A percentile compares a stretch with the other conserved stretches of the same genome.
Evolutionary conservation across 208 protist species (phyloP).

Genomic region (Trypanosoma rangeli): DNA sequence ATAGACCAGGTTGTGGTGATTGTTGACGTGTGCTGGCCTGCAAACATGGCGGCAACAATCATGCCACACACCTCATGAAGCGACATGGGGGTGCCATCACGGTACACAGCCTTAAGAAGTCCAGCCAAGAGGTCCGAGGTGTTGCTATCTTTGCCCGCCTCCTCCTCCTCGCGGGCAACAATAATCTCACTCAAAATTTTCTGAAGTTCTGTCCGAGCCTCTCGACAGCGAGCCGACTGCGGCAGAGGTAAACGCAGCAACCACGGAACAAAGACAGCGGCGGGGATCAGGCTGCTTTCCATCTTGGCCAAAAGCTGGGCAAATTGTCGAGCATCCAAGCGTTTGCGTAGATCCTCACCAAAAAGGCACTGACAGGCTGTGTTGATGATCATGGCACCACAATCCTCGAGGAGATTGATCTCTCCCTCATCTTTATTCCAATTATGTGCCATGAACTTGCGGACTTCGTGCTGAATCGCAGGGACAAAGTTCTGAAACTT

Average conservation of each 20-base stretch:
- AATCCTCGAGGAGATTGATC: conserved; percentile 86
- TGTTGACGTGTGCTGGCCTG: conserved; percentile 92
- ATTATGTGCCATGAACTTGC: conserved; percentile 72
- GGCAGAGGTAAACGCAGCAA: conserved; percentile 80
- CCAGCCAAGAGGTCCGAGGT: conserved; percentile 84
- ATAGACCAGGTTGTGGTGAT: conserved; percentile 92
- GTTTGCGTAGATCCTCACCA: conserved; percentile 88
- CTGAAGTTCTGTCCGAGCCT: conserved; percentile 84
- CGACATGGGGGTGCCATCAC: conserved; percentile 82
- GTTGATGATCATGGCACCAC: conserved; percentile 93
- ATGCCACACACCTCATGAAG: conserved; percentile 91
- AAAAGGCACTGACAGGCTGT: conserved; percentile 92
- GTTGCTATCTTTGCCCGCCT: conserved; percentile 68
- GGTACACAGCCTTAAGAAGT: conserved; percentile 86
- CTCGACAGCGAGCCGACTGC: conserved; percentile 75
- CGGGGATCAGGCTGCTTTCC: conserved; percentile 83
- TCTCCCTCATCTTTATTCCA: conserved; percentile 80
- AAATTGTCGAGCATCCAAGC: conserved; percentile 77
- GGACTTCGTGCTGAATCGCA: conserved; percentile 84
- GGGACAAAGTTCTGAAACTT: conserved; percentile 89
- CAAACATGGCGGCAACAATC: conserved; percentile 93
- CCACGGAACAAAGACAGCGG: conserved; percentile 80
- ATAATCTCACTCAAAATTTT: conserved; percentile 87
- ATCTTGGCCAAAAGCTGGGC: conserved; percentile 81
- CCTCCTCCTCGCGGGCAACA: conserved; percentile 80